Evolutionary conservation across 768 basidiomycete species (phyloP), one percentile per base, ranked within the genome.

Genomic region (Pseudohyphozyma bogoriensis): DNA sequence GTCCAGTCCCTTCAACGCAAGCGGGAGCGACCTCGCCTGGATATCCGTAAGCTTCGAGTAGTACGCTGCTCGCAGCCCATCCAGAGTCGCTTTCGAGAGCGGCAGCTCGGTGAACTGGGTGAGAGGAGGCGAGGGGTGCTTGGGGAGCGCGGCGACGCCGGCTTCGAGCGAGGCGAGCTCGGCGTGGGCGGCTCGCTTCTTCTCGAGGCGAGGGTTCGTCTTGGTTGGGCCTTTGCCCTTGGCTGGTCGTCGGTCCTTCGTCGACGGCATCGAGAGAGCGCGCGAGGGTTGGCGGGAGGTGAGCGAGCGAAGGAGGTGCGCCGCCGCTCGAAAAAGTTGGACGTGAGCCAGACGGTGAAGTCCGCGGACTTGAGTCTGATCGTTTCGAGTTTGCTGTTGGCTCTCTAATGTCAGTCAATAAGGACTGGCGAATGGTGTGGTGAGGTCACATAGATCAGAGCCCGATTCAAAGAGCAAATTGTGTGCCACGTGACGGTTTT

Each of bases 51-150:
- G 35, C 26, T 51, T 55, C 24, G 59, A 58, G 62, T 64, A 67
- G 52, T 67, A 64, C 37, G 57, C 58, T 4, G 54, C 51, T 22
- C 15, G 50, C 71, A 58, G 61, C 82, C 87, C 89, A 74, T 81
- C 80, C 70, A 86, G 85, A 3, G 89, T 89, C 20, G 77, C 73
- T 16, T 82, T 78, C 0, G 87, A 90, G 45, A 93, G 81, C 9
- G 89, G 89, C 24, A 91, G 78, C 68, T 87, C 83, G 26, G 80
- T 68, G 72, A 91, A 91, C 4, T 78, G 73, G 57, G 78, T 79
- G 28, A 85, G 55, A 9, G 40, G 10, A 6, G 28, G 26, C 5
- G 33, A 51, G 29, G 29, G 18, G 8, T 28, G 4, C 11, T 11
- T 11, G 31, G 35, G 26, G 22, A 28, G 47, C 26, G 26, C 29